Base-by-base conservation (phyloP, 83 land plant species). In the Larix sibirica region DNA sequence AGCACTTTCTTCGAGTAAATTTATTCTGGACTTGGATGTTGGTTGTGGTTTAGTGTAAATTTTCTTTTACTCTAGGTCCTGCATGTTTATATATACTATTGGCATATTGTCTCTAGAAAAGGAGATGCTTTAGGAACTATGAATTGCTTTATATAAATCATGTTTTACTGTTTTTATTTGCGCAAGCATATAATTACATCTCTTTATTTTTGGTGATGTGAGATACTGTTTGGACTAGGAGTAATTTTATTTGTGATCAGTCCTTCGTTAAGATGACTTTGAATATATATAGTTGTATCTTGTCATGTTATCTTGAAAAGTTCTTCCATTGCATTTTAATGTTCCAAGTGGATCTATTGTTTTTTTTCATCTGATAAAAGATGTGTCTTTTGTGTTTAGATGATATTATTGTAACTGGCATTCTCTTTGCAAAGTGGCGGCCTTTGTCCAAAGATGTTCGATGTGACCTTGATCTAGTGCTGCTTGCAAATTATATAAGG, bases 381-480 rank as follows among this genome's bases (percentile, higher is more conserved):
- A 5, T 40, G 44, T 40, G 6, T 4, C 6, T 40, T 40, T 40
- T 5, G 44, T 5, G 6, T 40, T 61, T 87, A 97, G 99, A 97
- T 94, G 98, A 97, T 86, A 88, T 95, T 21, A 89, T 95, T 82
- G 95, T 94, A 26, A 91, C 97, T 24, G 99, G 99, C 8, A 81
- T 90, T 44, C 88, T 97, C 59, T 90, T 93, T 74, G 90, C 99
- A 38, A 94, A 91, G 73, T 97, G 99, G 99, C 91, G 97, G 13
- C 74, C 95, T 4, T 90, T 89, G 79, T 80, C 87, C 40, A 90
- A 88, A 77, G 97, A 94, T 82, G 99, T 93, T 24, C 95, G 99
- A 21, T 97, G 95, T 90, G 98, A 97, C 85, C 94, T 97, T 81
- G 99, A 97, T 69, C 92, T 95, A 12, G 85, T 97, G 70, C 65